Percentiles rank a stretch among this genome's conserved stretches.
Conservation (phyloP, 306 rosid species). For the Fragaria nilgerrensis region DNA sequence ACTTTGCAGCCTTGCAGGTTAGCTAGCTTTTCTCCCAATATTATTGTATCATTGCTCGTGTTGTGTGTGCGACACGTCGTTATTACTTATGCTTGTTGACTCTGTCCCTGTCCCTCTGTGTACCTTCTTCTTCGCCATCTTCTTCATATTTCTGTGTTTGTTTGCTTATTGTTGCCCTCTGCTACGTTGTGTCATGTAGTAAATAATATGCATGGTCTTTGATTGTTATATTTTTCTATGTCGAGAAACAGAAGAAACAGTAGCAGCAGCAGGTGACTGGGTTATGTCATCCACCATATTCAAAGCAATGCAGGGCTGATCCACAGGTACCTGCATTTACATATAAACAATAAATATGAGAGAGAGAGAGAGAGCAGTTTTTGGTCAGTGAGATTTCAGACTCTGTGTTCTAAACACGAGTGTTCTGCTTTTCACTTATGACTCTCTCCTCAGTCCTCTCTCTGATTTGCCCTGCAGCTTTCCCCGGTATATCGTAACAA, state of each 20-base stretch:
- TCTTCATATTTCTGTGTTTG: neutral
- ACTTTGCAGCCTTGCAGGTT: neutral
- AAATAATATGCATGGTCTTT: neutral
- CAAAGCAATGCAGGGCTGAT: conserved; percentile 79
- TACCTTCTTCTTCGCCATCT: neutral
- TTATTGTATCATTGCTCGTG: neutral
- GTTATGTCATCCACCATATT: conserved; percentile 67
- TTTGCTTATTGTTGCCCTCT: conserved; percentile 11
- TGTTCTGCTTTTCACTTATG: neutral
- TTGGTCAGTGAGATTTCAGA: neutral
- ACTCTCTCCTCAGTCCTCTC: neutral
- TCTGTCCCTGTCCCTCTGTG: neutral
- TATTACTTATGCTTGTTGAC: neutral
- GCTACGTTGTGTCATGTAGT: neutral
- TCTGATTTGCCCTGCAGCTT: neutral
- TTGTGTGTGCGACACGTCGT: neutral
- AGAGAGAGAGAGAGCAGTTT: neutral
- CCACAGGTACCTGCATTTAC: conserved; percentile 63
- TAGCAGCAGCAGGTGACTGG: conserved; percentile 53
- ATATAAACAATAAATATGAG: neutral
- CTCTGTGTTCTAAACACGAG: neutral
- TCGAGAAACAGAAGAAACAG: neutral
- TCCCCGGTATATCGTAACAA: neutral
- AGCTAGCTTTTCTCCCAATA: neutral
- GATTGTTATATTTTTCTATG: neutral